These are phyloP conservation scores for Erodium trifolium DNA, from an alignment of 441 rosid genomes.

Conservation along the genomic window DNA sequence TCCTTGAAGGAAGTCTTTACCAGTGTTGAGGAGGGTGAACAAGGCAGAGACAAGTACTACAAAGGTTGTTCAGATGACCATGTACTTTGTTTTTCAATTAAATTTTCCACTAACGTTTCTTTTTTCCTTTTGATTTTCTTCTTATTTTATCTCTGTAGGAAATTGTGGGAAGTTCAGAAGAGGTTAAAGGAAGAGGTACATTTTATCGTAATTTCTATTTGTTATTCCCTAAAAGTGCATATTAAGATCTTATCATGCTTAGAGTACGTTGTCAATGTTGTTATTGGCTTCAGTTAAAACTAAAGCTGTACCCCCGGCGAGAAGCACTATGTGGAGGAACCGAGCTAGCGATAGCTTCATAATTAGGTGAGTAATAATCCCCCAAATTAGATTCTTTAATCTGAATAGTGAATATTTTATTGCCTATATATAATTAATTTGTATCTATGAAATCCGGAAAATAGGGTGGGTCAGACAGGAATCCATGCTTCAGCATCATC, in stretches of 20 bases:
- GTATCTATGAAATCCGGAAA: slow-evolving; percentile 21
- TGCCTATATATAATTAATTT: slow-evolving; percentile 15
- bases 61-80: slow-evolving; percentile 27
- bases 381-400: background rate
- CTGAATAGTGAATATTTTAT: background rate
- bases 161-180: slow-evolving; percentile 30
- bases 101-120: background rate
- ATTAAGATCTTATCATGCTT: background rate
- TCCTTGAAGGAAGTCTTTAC: slow-evolving; percentile 59
- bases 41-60: slow-evolving; percentile 26
- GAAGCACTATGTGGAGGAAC: slow-evolving; percentile 33
- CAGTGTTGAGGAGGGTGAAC: slow-evolving; percentile 36
- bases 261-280: slow-evolving; percentile 3
- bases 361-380: slow-evolving; percentile 36
- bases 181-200: slow-evolving; percentile 25
- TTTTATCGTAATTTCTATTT: background rate
- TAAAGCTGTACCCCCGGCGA: slow-evolving; percentile 30
- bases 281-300: slow-evolving; percentile 42
- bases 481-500: slow-evolving; percentile 23
- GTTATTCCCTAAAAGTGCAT: background rate
- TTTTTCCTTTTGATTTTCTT: background rate
- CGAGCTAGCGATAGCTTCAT: slow-evolving; percentile 42
- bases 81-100: background rate
- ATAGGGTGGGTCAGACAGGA: slow-evolving; percentile 20
- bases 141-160: slow-evolving; percentile 28